Conservation (phyloP, 2,329 filamentous ascomycete genomes). For the Cladobotryum protrusum region DNA sequence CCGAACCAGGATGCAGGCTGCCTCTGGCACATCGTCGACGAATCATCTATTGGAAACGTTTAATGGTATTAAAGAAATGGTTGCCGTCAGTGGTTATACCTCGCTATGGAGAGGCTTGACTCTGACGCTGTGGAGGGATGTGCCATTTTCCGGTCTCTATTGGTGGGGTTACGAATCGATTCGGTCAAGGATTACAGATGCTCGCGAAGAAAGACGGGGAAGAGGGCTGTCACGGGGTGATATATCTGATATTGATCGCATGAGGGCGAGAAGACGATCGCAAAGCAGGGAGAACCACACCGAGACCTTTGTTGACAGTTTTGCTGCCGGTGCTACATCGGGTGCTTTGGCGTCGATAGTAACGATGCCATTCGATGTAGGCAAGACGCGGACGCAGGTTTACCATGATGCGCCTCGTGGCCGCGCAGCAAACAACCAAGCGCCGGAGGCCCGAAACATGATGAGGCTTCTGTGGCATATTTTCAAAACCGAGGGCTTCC, state of each 20-base stretch:
- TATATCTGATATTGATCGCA: constrained; percentile 29
- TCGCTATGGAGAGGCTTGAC: constrained; percentile 88
- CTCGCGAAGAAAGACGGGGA: constrained; percentile 50
- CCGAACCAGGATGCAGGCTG: constrained; percentile 83
- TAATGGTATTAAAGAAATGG: constrained; percentile 71
- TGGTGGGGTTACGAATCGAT: constrained; percentile 97
- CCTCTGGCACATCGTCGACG: constrained; percentile 49
- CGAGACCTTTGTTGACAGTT: constrained; percentile 81
- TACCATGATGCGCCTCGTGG: constrained; percentile 48
- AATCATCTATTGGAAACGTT: constrained; percentile 76
- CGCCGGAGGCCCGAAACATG: constrained; percentile 74
- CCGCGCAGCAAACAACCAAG: constrained; percentile 29
- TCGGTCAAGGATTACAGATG: constrained; percentile 62
- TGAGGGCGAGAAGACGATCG: constrained; percentile 44
- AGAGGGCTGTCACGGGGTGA: constrained; percentile 27
- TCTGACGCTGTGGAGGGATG: constrained; percentile 91
- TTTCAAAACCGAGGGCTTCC: constrained; percentile 72
- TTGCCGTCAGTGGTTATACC: constrained; percentile 65
- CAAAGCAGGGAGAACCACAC: constrained; percentile 64
- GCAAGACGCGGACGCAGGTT: constrained; percentile 91
- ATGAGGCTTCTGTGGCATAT: constrained; percentile 83
- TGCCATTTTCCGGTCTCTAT: constrained; percentile 94
- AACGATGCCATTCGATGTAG: constrained; percentile 94
- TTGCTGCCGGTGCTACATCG: constrained; percentile 75
- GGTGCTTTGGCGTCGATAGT: constrained; percentile 80